These are phyloP conservation scores for Tulasnella sp. DNA, from an alignment of 768 basidiomycete species.

Conservation along the genomic window DNA sequence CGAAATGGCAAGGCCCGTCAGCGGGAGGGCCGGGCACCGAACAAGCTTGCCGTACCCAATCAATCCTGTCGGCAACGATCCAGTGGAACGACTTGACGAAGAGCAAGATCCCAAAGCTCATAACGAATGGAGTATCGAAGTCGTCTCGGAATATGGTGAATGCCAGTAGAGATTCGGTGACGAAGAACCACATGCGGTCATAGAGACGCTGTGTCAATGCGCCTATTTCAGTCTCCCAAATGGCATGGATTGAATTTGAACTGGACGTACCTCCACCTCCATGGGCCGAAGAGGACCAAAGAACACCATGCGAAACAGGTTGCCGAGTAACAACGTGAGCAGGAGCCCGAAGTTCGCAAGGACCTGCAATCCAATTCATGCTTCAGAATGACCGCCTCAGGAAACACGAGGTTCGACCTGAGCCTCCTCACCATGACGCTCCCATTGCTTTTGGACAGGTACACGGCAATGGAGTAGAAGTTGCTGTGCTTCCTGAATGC, in stretches of 20 bases:
- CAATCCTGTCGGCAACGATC: conserved; percentile 91
- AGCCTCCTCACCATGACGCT: conserved; percentile 69
- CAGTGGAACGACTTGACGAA: conserved; percentile 98
- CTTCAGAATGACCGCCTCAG: conserved; percentile 15
- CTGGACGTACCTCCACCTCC: conserved; percentile 84
- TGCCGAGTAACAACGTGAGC: conserved; percentile 67
- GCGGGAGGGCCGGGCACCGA: not conserved
- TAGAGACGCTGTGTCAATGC: conserved; percentile 72
- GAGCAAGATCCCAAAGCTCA: conserved; percentile 92
- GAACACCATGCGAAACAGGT: conserved; percentile 78
- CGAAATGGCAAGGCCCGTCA: not conserved
- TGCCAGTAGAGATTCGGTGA: conserved; percentile 92
- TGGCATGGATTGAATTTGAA: not conserved
- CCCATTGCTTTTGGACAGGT: conserved; percentile 88
- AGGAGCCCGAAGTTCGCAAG: conserved; percentile 88
- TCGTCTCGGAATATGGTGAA: conserved; percentile 97
- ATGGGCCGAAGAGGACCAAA: conserved; percentile 82
- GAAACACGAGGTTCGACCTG: not conserved
- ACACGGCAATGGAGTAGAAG: conserved; percentile 91
- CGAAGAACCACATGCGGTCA: conserved; percentile 94
- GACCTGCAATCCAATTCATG: conserved; percentile 47
- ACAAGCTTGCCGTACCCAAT: conserved; percentile 65
- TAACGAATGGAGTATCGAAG: conserved; percentile 84
- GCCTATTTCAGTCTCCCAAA: conserved; percentile 1
- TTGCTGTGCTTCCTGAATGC: conserved; percentile 80